Conservation (phyloP, 345 rosid species). For the Melaleuca quinquenervia region DNA sequence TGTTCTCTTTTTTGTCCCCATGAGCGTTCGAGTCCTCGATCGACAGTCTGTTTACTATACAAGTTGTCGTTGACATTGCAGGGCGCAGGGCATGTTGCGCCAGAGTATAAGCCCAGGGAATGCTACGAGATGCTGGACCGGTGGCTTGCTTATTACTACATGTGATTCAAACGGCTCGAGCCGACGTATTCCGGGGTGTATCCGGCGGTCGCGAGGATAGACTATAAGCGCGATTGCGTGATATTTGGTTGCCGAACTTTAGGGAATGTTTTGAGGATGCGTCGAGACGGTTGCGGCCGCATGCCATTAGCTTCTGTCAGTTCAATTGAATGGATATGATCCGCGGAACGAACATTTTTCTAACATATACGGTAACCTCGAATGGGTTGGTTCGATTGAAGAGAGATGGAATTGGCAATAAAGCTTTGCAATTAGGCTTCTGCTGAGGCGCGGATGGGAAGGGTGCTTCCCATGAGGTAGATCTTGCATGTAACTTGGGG, state of each 20-base stretch:
- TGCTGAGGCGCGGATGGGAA: background rate
- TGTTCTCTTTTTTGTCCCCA: background rate
- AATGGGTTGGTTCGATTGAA: background rate
- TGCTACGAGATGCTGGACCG: slow-evolving; percentile 11
- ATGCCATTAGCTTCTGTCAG: no score
- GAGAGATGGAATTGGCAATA: background rate
- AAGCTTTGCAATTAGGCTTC: background rate
- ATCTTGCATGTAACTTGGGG: no score
- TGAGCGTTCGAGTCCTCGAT: background rate
- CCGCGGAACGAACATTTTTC: no score
- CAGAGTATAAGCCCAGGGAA: slow-evolving; percentile 16
- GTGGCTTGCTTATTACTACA: slow-evolving; percentile 1
- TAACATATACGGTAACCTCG: no score
- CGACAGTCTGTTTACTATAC: background rate
- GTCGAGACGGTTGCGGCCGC: no score
- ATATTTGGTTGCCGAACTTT: background rate
- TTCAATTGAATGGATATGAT: no score
- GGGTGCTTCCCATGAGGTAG: background rate
- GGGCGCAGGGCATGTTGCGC: slow-evolving; percentile 23
- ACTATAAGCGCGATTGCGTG: background rate
- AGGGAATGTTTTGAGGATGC: background rate
- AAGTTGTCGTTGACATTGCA: background rate
- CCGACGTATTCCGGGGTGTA: background rate
- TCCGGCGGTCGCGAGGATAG: background rate
- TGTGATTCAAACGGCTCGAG: background rate